phyloP scores from a whole-genome alignment of 2,329 filamentous ascomycete species.

The Madurella mycetomatis region DNA sequence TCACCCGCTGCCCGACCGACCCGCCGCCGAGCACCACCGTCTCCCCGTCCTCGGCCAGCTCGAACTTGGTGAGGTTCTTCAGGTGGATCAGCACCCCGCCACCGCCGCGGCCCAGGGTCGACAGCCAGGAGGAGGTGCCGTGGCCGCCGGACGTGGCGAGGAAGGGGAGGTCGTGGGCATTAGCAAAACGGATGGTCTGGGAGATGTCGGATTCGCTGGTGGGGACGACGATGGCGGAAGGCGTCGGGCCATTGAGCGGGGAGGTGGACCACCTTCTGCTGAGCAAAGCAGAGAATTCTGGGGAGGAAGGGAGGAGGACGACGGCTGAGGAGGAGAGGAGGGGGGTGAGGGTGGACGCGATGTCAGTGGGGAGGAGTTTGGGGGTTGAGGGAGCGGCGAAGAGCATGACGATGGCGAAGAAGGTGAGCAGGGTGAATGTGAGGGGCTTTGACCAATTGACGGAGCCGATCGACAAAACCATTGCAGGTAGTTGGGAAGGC shows the following conservation, averaged over 20 bases:
- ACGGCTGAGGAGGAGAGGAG: slow-evolving; percentile 3
- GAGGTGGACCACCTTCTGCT: background rate
- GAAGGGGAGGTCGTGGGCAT: slow-evolving; percentile 14
- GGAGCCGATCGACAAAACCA: too few relatives aligned
- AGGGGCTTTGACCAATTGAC: too few relatives aligned
- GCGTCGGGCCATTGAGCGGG: background rate
- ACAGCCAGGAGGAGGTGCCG: slow-evolving; percentile 4
- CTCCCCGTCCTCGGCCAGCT: background rate
- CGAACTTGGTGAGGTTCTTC: slow-evolving; percentile 8
- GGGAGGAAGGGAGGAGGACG: background rate
- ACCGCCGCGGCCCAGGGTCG: slow-evolving; percentile 4
- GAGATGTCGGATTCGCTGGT: slow-evolving; percentile 12
- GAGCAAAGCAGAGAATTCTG: background rate
- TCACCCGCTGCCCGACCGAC: background rate
- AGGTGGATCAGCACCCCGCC: slow-evolving; percentile 15
- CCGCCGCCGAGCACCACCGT: slow-evolving; percentile 5
- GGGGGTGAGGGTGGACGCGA: background rate
- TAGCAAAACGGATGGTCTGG: slow-evolving; percentile 8
- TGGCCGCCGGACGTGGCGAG: slow-evolving; percentile 13
- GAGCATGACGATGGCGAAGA: too few relatives aligned
- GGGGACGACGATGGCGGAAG: slow-evolving; percentile 4
- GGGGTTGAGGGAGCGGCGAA: too few relatives aligned
- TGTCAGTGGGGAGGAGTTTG: too few relatives aligned
- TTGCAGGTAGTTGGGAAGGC: too few relatives aligned
- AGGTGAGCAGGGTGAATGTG: too few relatives aligned